Conservation (phyloP, 2,329 filamentous ascomycete species). For the Verticillium isaacii region DNA sequence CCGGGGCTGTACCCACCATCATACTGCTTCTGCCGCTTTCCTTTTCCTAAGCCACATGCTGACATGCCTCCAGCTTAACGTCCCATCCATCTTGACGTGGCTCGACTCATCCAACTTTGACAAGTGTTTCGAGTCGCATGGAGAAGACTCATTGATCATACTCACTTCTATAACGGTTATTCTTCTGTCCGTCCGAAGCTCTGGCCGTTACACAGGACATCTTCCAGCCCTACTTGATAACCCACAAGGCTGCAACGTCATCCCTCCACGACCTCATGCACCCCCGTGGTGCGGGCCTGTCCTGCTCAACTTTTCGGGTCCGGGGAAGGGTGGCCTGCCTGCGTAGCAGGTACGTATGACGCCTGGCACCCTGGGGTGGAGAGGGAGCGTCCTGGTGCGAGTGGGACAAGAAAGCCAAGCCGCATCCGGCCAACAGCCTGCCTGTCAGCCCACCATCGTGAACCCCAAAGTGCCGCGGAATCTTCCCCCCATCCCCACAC, state of each 20-base stretch:
- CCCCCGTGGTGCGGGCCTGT: slow-evolving; percentile 12
- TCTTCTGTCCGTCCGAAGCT: background rate
- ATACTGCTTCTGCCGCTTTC: background rate
- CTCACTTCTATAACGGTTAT: background rate
- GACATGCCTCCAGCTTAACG: background rate
- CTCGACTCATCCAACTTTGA: background rate
- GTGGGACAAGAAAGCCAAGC: slow-evolving; percentile 8
- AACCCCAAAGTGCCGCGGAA: slow-evolving; percentile 8
- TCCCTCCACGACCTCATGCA: slow-evolving; percentile 14
- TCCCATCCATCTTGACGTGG: slow-evolving; percentile 4
- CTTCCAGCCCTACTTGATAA: slow-evolving; percentile 7
- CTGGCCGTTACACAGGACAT: background rate
- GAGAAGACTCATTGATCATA: background rate
- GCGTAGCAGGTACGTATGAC: background rate
- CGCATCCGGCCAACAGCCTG: background rate
- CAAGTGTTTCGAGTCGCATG: background rate
- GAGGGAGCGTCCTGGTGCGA: slow-evolving; percentile 8
- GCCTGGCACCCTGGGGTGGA: too few relatives aligned
- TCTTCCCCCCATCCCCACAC: background rate
- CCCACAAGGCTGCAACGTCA: slow-evolving; percentile 22
- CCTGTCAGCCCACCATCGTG: background rate
- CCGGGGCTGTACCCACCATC: background rate
- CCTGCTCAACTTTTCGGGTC: slow-evolving; percentile 6
- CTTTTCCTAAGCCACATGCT: background rate
- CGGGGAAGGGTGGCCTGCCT: slow-evolving; percentile 10